phyloP scores from a whole-genome alignment of 2,329 filamentous ascomycete species.

The Hypoxylon sp. region DNA sequence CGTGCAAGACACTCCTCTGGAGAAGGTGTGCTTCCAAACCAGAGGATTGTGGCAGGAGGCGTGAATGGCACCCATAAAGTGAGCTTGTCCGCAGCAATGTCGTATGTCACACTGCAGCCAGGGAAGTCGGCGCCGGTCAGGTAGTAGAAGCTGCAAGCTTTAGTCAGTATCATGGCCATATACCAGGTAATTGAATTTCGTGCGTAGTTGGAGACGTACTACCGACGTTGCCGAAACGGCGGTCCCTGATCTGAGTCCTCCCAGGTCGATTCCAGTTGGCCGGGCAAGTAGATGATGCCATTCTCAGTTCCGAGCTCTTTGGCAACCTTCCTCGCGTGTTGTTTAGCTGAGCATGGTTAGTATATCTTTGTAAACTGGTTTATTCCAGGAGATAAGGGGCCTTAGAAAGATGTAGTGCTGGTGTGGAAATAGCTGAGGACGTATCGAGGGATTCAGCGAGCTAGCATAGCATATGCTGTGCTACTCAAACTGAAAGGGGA shows the following conservation, averaged over 20 bases:
- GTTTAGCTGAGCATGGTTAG: slow-evolving; percentile 61
- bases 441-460: background rate
- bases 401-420: slow-evolving; percentile 7
- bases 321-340: slow-evolving; percentile 70
- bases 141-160: slow-evolving; percentile 69
- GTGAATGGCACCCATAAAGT: slow-evolving; percentile 81
- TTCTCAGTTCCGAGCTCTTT: slow-evolving; percentile 63
- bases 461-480: slow-evolving; percentile 11
- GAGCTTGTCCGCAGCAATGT: slow-evolving; percentile 72
- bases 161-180: slow-evolving; percentile 21
- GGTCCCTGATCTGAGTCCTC: slow-evolving; percentile 72
- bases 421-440: background rate
- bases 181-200: background rate
- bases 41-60: slow-evolving; percentile 73
- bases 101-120: slow-evolving; percentile 70
- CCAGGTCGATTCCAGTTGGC: slow-evolving; percentile 65
- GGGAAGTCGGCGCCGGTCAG: slow-evolving; percentile 68
- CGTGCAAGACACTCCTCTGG: slow-evolving; percentile 71
- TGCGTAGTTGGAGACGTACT: slow-evolving; percentile 60
- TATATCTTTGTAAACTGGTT: background rate
- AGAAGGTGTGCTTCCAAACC: slow-evolving; percentile 73
- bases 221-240: slow-evolving; percentile 70
- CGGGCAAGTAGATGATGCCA: slow-evolving; percentile 70
- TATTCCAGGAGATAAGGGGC: background rate
- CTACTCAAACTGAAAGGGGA: slow-evolving; percentile 9